phyloP scores from a whole-genome alignment of 2,329 filamentous ascomycete species.

The Eutypella sp. region DNA sequence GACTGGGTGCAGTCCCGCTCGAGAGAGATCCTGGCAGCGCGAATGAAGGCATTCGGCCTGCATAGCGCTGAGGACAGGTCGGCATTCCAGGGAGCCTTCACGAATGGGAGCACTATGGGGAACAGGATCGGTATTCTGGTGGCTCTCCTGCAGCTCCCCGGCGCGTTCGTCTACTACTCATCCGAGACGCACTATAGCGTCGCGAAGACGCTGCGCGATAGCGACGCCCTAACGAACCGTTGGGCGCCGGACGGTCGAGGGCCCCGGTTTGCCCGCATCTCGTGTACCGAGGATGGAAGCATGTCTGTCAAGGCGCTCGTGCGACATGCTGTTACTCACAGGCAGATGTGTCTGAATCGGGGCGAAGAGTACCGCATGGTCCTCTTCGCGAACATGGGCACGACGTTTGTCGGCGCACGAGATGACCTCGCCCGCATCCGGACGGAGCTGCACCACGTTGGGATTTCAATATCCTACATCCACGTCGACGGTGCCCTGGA shows the following conservation, averaged over 20 bases:
- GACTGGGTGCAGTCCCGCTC: constrained; percentile 3
- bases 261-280: constrained; percentile 2
- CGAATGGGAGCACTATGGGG: constrained; percentile 10
- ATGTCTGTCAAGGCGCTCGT: constrained; percentile 4
- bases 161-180: constrained; percentile 7
- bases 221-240: constrained; percentile 5
- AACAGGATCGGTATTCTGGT: constrained; percentile 8
- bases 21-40: constrained; percentile 1
- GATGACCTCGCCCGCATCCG: constrained; percentile 2
- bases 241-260: constrained; percentile 1
- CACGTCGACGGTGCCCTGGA: constrained; percentile 8
- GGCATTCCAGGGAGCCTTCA: constrained; percentile 7
- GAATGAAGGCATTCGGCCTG: constrained; percentile 5
- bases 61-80: not conserved
- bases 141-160: constrained; percentile 6
- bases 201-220: constrained; percentile 7
- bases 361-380: constrained; percentile 4
- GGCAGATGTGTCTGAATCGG: not conserved
- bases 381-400: constrained; percentile 7
- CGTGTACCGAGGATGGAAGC: constrained; percentile 1
- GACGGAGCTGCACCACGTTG: not conserved
- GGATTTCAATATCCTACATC: constrained; percentile 7
- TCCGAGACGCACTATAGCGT: constrained; percentile 11
- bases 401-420: constrained; percentile 6
- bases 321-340: constrained; percentile 1